Conservation (phyloP, 768 basidiomycete species). For the Rhodotorula babjevae region DNA sequence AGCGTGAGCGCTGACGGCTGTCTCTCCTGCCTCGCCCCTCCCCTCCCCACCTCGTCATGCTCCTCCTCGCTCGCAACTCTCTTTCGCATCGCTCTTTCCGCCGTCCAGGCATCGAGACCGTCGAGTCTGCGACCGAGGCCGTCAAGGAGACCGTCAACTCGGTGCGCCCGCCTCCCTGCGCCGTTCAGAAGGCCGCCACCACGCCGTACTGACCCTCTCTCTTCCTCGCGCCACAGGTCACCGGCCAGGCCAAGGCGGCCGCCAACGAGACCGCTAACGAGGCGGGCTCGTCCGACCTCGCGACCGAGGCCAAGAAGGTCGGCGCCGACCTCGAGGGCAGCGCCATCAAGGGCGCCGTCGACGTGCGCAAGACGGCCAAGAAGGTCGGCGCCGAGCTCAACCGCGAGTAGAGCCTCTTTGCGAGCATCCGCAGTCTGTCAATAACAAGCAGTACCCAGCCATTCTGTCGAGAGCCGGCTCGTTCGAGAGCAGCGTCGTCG, state of each 20-base stretch:
- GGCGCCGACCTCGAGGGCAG: constrained; percentile 38
- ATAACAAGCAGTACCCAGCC: background rate
- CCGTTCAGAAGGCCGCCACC: background rate
- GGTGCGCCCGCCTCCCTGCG: background rate
- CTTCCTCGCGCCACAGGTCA: background rate
- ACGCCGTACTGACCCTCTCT: too few species aligned
- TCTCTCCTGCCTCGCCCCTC: background rate
- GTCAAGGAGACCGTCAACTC: background rate
- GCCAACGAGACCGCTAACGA: too few species aligned
- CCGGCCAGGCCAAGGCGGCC: constrained; percentile 26
- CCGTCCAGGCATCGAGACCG: background rate
- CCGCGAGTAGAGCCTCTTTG: too few species aligned
- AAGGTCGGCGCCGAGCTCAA: constrained; percentile 1
- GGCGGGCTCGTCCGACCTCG: too few species aligned
- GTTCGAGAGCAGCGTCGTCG: too few species aligned
- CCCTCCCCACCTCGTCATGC: too few species aligned
- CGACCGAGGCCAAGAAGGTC: constrained; percentile 35
- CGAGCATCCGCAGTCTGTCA: background rate
- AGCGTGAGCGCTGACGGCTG: background rate
- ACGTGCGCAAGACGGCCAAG: background rate
- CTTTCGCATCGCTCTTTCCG: too few species aligned
- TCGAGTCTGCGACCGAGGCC: background rate
- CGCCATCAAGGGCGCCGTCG: constrained; percentile 23
- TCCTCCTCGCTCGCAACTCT: too few species aligned
- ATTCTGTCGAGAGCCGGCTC: too few species aligned